A percentile compares a stretch with the other conserved stretches of the same genome.
Evolutionary conservation across 2,329 filamentous ascomycete genomes (phyloP).

Genomic region (Neonectria hederae): DNA sequence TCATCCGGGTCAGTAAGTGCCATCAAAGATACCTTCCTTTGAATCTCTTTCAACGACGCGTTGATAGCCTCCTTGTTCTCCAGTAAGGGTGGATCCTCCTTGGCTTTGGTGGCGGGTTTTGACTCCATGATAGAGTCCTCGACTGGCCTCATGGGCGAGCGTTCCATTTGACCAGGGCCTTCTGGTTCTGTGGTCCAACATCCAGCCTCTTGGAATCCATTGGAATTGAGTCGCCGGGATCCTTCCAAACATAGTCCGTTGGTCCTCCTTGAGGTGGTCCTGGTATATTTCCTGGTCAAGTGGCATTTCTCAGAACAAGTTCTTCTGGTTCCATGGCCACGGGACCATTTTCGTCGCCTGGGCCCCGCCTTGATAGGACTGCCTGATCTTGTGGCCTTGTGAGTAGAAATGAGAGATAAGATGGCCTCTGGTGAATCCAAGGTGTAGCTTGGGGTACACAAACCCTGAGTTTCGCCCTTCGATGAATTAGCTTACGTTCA

Average conservation of each 20-base stretch:
- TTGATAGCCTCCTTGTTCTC: background rate
- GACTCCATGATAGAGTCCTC: background rate
- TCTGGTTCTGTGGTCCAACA: background rate
- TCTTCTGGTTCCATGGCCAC: background rate
- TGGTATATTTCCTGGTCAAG: background rate
- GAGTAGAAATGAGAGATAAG: background rate
- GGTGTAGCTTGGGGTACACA: background rate
- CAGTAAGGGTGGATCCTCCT: background rate
- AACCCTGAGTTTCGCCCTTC: background rate
- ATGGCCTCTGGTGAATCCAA: background rate
- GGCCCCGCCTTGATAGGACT: background rate
- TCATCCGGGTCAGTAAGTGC: background rate
- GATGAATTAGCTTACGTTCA: background rate
- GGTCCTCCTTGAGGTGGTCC: background rate
- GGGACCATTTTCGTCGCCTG: background rate
- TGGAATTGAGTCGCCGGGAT: too few relatives aligned
- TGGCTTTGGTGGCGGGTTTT: background rate
- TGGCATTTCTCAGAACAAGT: background rate
- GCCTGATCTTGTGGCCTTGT: background rate
- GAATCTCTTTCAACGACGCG: background rate
- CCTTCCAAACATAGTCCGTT: background rate
- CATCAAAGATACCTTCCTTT: slow-evolving; percentile 18
- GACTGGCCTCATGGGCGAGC: background rate
- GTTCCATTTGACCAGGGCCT: background rate
- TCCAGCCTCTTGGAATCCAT: background rate